phyloP scores from a whole-genome alignment of 2,329 filamentous ascomycete genomes.

The Zymoseptoria tritici region DNA sequence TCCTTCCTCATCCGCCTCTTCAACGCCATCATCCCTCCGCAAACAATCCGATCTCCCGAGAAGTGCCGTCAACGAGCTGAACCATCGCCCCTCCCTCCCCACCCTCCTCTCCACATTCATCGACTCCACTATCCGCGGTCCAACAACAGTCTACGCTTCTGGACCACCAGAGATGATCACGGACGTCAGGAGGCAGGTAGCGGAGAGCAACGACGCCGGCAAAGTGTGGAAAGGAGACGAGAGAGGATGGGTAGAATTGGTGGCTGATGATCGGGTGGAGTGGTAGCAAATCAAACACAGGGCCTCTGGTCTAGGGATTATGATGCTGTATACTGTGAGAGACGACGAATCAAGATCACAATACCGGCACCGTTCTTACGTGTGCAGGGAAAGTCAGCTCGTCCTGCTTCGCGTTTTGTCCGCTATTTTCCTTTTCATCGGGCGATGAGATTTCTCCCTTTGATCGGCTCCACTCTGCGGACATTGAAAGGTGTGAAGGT shows the following conservation, averaged over 20 bases:
- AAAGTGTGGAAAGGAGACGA: not conserved
- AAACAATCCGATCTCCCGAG: not conserved
- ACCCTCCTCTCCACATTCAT: slow-evolving; percentile 10
- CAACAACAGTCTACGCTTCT: slow-evolving; percentile 12
- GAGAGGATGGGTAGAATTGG: not conserved
- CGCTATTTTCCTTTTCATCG: no score
- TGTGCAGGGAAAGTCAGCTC: no score
- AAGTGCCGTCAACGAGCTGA: slow-evolving; percentile 8
- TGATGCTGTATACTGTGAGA: no score
- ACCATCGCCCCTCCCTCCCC: slow-evolving; percentile 7
- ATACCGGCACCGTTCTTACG: no score
- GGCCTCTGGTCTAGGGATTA: no score
- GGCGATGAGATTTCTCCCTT: no score
- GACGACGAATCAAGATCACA: no score
- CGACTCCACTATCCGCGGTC: slow-evolving; percentile 1
- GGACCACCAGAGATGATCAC: slow-evolving; percentile 17
- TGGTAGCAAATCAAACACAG: no score
- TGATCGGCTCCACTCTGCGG: no score
- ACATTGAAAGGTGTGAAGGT: no score
- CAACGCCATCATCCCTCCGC: not conserved
- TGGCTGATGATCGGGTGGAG: not conserved
- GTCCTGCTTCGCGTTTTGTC: no score
- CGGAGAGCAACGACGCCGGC: not conserved
- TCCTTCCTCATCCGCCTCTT: not conserved
- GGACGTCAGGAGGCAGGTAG: slow-evolving; percentile 12